Evolutionary conservation across 805 yeast genomes (phyloP).

Genomic region (Ogataea sp.): DNA sequence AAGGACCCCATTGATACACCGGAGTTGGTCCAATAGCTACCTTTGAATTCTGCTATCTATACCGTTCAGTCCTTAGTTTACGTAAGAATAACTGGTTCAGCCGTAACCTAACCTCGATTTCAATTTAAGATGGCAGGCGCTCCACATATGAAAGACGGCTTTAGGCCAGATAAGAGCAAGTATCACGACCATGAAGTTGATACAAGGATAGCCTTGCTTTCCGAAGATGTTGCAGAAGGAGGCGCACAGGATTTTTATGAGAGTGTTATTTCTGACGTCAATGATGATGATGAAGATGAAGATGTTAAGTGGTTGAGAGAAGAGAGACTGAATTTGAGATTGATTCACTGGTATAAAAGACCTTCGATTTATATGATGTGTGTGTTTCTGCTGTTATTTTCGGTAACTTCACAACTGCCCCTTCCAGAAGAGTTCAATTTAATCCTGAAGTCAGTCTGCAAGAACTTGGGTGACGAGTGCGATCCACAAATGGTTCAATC

Average conservation of each 20-base stretch:
- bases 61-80: too few relatives aligned
- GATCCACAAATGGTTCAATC: slow-evolving; percentile 18
- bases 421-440: slow-evolving; percentile 30
- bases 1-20: too few relatives aligned
- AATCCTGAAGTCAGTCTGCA: slow-evolving; percentile 32
- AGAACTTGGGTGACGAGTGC: slow-evolving; percentile 13
- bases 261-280: neutral
- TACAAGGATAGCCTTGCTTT: neutral
- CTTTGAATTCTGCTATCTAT: too few relatives aligned
- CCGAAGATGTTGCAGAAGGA: neutral
- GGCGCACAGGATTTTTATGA: slow-evolving; percentile 1
- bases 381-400: slow-evolving; percentile 29
- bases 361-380: slow-evolving; percentile 51
- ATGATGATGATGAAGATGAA: slow-evolving; percentile 24
- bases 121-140: neutral
- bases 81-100: neutral
- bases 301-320: slow-evolving; percentile 43
- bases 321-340: slow-evolving; percentile 25
- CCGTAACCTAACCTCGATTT: neutral
- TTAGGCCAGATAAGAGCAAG: neutral
- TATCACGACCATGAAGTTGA: neutral
- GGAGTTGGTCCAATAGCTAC: too few relatives aligned
- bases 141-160: neutral
- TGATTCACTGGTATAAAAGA: slow-evolving; percentile 42
- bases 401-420: slow-evolving; percentile 32